A percentile compares a stretch with the other conserved stretches of the same genome.
Conservation (phyloP, 1,284 basidiomycete species). For the Pulveroboletus sp. region DNA sequence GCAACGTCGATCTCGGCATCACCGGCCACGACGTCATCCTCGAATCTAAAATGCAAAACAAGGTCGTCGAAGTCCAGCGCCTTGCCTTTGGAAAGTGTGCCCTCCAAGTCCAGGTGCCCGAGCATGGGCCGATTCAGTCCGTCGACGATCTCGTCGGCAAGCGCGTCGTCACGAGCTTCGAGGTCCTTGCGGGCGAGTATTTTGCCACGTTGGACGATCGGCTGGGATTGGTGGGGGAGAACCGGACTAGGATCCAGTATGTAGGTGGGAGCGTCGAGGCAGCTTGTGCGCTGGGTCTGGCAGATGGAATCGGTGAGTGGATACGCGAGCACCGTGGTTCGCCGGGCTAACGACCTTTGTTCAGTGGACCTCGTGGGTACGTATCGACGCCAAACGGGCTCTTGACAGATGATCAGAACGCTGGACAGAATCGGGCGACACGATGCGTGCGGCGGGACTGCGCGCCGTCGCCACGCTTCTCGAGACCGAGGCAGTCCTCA, state of each 20-base stretch:
- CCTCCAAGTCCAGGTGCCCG: conserved; percentile 94
- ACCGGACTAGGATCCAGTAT: conserved; percentile 86
- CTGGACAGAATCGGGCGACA: conserved; percentile 90
- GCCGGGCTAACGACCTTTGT: conserved; percentile 17
- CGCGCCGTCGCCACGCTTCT: conserved; percentile 91
- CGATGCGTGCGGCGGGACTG: conserved; percentile 97
- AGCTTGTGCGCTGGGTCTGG: conserved; percentile 93
- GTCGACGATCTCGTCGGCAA: conserved; percentile 86
- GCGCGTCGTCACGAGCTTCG: conserved; percentile 93
- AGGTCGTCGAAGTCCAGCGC: conserved; percentile 80
- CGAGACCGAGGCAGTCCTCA: conserved; percentile 90
- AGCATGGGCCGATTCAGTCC: conserved; percentile 66
- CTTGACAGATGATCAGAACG: not conserved
- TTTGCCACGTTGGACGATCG: conserved; percentile 75
- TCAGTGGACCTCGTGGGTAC: conserved; percentile 88
- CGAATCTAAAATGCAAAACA: conserved; percentile 78
- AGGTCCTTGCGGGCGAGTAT: conserved; percentile 80
- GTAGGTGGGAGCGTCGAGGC: conserved; percentile 98
- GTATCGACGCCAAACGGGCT: conserved; percentile 31
- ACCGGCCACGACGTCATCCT: conserved; percentile 98
- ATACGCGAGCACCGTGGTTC: no score
- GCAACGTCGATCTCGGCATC: conserved; percentile 91
- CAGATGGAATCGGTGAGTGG: conserved; percentile 90
- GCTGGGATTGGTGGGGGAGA: conserved; percentile 49
- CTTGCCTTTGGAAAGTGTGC: conserved; percentile 95